These are phyloP conservation scores for Pleodorina starrii DNA, from an alignment of 139 green algal species.

Conservation along the genomic window DNA sequence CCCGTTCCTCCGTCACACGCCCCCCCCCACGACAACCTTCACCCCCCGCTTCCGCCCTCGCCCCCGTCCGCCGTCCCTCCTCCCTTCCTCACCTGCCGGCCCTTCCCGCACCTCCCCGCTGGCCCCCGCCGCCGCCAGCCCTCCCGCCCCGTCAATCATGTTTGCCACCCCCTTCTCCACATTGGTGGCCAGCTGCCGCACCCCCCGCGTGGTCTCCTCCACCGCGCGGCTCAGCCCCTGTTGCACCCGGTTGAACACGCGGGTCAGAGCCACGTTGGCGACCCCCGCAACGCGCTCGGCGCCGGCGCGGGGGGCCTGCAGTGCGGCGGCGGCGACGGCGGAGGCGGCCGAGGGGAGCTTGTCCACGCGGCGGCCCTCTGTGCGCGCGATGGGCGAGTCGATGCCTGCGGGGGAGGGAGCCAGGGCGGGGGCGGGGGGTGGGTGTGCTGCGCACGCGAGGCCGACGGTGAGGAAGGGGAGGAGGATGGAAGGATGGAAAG, in stretches of 20 bases:
- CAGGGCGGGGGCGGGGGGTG: too few relatives aligned
- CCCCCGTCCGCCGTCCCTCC: too few relatives aligned
- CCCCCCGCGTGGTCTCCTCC: slow-evolving; percentile 33
- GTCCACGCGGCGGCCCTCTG: slow-evolving; percentile 33
- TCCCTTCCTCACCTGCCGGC: too few relatives aligned
- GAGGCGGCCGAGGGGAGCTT: not conserved
- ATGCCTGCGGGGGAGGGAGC: not conserved
- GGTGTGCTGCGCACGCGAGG: too few relatives aligned
- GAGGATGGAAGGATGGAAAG: too few relatives aligned
- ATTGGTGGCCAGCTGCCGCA: slow-evolving; percentile 18
- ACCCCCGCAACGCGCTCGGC: not conserved
- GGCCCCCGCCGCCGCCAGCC: not conserved
- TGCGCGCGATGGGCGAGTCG: slow-evolving; percentile 5
- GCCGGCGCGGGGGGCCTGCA: not conserved
- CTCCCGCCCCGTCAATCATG: not conserved
- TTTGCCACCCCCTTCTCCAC: not conserved
- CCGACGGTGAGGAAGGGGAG: too few relatives aligned
- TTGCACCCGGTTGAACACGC: slow-evolving; percentile 32
- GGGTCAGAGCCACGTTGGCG: not conserved
- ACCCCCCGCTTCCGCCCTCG: too few relatives aligned
- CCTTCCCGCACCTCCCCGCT: too few relatives aligned
- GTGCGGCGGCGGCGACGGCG: not conserved
- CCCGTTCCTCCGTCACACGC: too few relatives aligned
- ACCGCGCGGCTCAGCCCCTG: slow-evolving; percentile 21
- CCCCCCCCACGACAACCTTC: too few relatives aligned